Evolutionary conservation across 495 filamentous ascomycete genomes (phyloP), one percentile per base, ranked within the genome.

Genomic region (Entonaema liquescens): DNA sequence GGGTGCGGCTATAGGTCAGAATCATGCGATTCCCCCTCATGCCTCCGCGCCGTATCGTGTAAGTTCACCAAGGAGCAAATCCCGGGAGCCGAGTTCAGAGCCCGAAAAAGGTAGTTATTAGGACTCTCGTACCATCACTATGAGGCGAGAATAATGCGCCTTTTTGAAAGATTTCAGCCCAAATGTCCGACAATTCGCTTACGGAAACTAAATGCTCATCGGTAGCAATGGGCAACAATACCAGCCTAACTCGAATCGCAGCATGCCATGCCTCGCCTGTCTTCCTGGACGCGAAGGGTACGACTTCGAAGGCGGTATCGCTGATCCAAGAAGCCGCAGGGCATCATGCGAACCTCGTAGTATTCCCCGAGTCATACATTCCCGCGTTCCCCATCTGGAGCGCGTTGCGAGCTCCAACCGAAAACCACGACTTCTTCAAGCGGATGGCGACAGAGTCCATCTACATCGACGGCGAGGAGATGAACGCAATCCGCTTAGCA

Each of bases 321-420:
- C 71, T 83, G 21, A 83, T 85, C 52, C 64, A 77, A 17, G 63
- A 79, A 61, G 82, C 82, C 1, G 79, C 81, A 11, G 23, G 38
- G 29, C 75, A 80, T 60, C 57, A 65, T 0, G 82, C 82, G 7
- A 73, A 83, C 19, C 68, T 85, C 6, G 68, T 85, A 11, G 82
- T 81, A 57, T 85, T 84, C 66, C 82, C 83, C 0, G 83, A 84
- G 62, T 72, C 78, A 0, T 83, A 74, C 68, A 81, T 84, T 12
- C 78, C 82, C 8, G 83, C 71, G 11, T 81, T 73, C 38, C 77
- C 78, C 5, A 59, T 79, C 57, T 80, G 78, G 78, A 79, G 76
- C 61, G 71, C 77, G 44, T 42, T 80, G 17, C 65, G 73, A 2
- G 44, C 76, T 0, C 79, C 79, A 19, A 67, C 75, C 5, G 77